Percentiles rank a stretch among this genome's conserved stretches.
Evolutionary conservation across 2,329 filamentous ascomycete species (phyloP).

Genomic region (Intubia oerlemansii): DNA sequence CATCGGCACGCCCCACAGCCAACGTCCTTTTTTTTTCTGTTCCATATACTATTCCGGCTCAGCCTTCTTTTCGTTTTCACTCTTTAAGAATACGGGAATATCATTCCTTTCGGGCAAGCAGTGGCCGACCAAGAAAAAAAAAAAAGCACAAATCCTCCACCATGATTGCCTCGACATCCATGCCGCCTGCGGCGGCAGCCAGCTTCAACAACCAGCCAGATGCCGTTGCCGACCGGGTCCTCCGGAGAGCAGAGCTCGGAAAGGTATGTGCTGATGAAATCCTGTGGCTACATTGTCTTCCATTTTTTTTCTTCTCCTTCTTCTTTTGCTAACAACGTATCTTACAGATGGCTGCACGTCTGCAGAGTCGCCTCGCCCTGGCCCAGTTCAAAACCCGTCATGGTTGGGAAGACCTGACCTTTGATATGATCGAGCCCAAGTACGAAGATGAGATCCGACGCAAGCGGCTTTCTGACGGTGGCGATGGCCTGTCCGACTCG

Average conservation of each 20-base stretch:
- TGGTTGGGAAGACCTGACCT: conserved; percentile 77
- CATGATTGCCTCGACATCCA: conserved; percentile 6
- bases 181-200: conserved; percentile 10
- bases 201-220: conserved; percentile 41
- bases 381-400: conserved; percentile 96
- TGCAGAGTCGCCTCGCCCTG: conserved; percentile 84
- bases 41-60: too few relatives aligned
- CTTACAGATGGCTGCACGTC: conserved; percentile 68
- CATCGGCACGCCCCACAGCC: too few relatives aligned
- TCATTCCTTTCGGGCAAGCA: too few relatives aligned
- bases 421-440: conserved; percentile 70
- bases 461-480: conserved; percentile 45
- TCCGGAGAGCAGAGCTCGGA: conserved; percentile 54
- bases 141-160: too few relatives aligned
- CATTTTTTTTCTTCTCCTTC: neutral
- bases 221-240: conserved; percentile 43
- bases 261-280: conserved; percentile 36
- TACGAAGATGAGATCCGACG: conserved; percentile 60
- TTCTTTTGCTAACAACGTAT: conserved; percentile 1
- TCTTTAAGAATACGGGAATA: too few relatives aligned
- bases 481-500: conserved; percentile 66
- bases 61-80: too few relatives aligned
- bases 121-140: too few relatives aligned
- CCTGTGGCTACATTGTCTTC: too few relatives aligned
- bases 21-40: too few relatives aligned